These are phyloP conservation scores for Elsinoe australis DNA, from an alignment of 2,329 filamentous ascomycete species.

Conservation along the genomic window DNA sequence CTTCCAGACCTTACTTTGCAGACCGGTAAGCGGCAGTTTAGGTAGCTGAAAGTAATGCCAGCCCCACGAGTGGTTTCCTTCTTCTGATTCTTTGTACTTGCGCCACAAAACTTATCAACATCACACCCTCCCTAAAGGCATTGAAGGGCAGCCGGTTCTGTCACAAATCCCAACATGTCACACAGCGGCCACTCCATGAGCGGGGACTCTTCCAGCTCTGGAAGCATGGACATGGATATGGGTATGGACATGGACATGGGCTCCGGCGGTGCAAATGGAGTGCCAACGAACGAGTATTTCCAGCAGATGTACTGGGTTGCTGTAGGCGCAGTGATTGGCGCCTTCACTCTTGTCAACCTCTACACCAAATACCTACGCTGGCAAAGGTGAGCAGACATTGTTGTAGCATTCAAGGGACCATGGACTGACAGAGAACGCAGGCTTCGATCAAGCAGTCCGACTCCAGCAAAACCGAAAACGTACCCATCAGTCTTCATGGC, in stretches of 20 bases:
- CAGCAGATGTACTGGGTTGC: slow-evolving; percentile 49
- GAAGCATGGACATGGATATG: slow-evolving; percentile 34
- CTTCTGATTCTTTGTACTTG: neutral
- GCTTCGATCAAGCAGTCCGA: slow-evolving; percentile 32
- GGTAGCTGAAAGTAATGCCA: neutral
- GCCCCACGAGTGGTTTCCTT: neutral
- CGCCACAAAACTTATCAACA: neutral
- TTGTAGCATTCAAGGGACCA: too few relatives aligned
- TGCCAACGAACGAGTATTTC: slow-evolving; percentile 37
- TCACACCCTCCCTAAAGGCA: neutral
- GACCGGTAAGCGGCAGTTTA: neutral
- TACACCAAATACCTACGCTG: slow-evolving; percentile 43
- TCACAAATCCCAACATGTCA: slow-evolving; percentile 9
- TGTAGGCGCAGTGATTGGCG: slow-evolving; percentile 39
- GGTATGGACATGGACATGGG: slow-evolving; percentile 30
- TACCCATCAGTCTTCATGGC: slow-evolving; percentile 43
- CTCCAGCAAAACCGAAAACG: slow-evolving; percentile 48
- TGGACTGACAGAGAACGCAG: neutral
- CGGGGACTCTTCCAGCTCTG: slow-evolving; percentile 3
- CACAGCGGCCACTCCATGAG: slow-evolving; percentile 13
- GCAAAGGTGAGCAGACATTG: slow-evolving; percentile 41
- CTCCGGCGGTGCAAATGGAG: slow-evolving; percentile 1
- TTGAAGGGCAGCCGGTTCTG: neutral
- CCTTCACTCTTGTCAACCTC: slow-evolving; percentile 39
- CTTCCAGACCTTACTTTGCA: neutral